These are phyloP conservation scores for Pseudogymnoascus sp. DNA, from an alignment of 2,329 filamentous ascomycete species.

Conservation along the genomic window DNA sequence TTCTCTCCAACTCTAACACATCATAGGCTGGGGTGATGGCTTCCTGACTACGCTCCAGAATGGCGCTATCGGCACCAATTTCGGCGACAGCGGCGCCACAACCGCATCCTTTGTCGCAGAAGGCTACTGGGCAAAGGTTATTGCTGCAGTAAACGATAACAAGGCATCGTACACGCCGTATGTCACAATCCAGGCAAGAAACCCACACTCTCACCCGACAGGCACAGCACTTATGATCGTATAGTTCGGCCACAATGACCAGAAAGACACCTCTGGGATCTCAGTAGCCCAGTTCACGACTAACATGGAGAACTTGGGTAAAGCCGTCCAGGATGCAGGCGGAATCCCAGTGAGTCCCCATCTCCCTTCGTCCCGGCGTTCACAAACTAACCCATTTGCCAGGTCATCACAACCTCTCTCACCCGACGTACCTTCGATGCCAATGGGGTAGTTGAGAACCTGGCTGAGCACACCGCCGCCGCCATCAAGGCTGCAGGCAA, in stretches of 20 bases:
- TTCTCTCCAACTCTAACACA: constrained; percentile 16
- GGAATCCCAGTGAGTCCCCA: constrained; percentile 17
- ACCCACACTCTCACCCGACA: too few relatives aligned
- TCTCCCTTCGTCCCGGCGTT: neutral
- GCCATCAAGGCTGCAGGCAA: constrained; percentile 35
- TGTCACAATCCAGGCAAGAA: constrained; percentile 38
- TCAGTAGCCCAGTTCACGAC: constrained; percentile 30
- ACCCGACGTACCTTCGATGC: constrained; percentile 35
- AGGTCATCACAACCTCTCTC: constrained; percentile 37
- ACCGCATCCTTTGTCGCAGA: constrained; percentile 37
- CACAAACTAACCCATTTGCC: neutral
- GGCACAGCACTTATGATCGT: neutral
- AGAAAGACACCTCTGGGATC: constrained; percentile 35
- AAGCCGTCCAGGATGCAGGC: constrained; percentile 22
- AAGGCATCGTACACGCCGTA: constrained; percentile 31
- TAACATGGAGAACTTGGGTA: constrained; percentile 33
- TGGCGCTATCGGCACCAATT: constrained; percentile 37
- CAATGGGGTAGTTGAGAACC: constrained; percentile 35
- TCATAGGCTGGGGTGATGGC: constrained; percentile 37
- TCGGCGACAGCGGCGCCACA: constrained; percentile 37
- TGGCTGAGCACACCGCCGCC: constrained; percentile 32
- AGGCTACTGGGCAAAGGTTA: constrained; percentile 36
- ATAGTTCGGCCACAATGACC: constrained; percentile 42
- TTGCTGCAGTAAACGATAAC: constrained; percentile 29
- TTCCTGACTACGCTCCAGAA: constrained; percentile 38